A percentile compares a stretch with the other conserved stretches of the same genome.
phyloP scores from a whole-genome alignment of 805 yeast species.

The Metschnikowia henanensis region DNA sequence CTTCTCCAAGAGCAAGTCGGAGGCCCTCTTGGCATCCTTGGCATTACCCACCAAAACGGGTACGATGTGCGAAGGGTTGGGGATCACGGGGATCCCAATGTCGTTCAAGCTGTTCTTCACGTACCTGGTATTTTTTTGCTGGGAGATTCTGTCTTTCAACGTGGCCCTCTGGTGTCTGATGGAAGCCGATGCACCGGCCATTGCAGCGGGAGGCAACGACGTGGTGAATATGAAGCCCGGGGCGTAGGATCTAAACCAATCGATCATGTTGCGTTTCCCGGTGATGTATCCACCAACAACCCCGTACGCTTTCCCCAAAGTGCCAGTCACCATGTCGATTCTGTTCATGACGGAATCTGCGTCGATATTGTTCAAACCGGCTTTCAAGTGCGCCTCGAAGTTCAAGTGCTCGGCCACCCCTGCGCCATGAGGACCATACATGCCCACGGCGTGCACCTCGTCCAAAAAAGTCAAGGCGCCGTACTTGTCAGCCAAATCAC shows the following conservation, averaged over 20 bases:
- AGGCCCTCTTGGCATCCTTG: slow-evolving; percentile 84
- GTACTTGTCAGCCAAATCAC: slow-evolving; percentile 95
- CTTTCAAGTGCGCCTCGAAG: slow-evolving; percentile 74
- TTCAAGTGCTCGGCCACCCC: slow-evolving; percentile 98
- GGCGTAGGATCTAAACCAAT: slow-evolving; percentile 94
- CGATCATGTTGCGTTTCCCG: slow-evolving; percentile 77
- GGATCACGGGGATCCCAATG: slow-evolving; percentile 90
- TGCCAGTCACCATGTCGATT: slow-evolving; percentile 95
- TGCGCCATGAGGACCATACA: slow-evolving; percentile 99
- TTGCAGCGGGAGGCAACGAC: slow-evolving; percentile 92
- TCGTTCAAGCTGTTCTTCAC: slow-evolving; percentile 70
- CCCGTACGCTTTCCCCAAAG: slow-evolving; percentile 96
- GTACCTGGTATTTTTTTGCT: slow-evolving; percentile 82
- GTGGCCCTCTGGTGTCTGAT: slow-evolving; percentile 81
- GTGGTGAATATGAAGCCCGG: slow-evolving; percentile 99
- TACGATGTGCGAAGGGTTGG: slow-evolving; percentile 96
- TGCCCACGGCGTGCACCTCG: slow-evolving; percentile 98
- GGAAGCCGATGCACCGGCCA: slow-evolving; percentile 94
- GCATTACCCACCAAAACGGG: slow-evolving; percentile 97
- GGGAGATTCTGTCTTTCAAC: slow-evolving; percentile 73
- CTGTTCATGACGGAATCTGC: slow-evolving; percentile 71
- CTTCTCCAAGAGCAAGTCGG: slow-evolving; percentile 81
- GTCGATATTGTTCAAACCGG: slow-evolving; percentile 52
- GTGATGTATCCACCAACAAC: slow-evolving; percentile 98
- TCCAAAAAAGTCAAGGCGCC: slow-evolving; percentile 97